Evolutionary conservation across 2,329 filamentous ascomycete genomes (phyloP).

Genomic region (Ascochyta clinopodiicola): DNA sequence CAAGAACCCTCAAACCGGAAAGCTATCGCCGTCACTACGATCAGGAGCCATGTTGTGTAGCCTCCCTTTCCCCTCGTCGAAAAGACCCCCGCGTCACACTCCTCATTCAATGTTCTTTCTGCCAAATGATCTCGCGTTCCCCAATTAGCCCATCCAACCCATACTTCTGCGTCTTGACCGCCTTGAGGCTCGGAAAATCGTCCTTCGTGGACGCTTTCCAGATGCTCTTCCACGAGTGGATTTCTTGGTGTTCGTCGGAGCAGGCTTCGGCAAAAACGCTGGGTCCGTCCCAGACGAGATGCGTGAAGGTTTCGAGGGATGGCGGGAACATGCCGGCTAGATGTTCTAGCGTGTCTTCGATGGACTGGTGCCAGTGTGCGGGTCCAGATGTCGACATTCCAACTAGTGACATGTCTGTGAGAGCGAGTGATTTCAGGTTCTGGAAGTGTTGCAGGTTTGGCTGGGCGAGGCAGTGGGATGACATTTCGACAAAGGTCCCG

Average conservation of each 20-base stretch:
- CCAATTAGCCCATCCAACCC: not conserved
- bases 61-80: not conserved
- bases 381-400: not conserved
- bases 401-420: not conserved
- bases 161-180: not conserved
- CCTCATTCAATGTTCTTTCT: not conserved
- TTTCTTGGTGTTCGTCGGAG: not conserved
- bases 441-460: not conserved
- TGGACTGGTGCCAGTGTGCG: not conserved
- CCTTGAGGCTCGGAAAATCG: not conserved
- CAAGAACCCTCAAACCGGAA: too few species aligned
- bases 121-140: not conserved
- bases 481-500: too few species aligned
- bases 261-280: not conserved
- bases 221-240: not conserved
- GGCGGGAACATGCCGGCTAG: not conserved
- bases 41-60: too few species aligned
- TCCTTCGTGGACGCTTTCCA: not conserved
- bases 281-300: not conserved
- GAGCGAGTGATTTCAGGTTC: not conserved
- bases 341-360: not conserved
- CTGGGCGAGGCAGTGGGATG: not conserved
- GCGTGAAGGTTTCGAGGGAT: not conserved
- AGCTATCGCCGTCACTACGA: too few species aligned
- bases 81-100: not conserved